A percentile compares a stretch with the other conserved stretches of the same genome.
Evolutionary conservation across 2,329 filamentous ascomycete genomes (phyloP).

Genomic region (Fusarium duplospermum): DNA sequence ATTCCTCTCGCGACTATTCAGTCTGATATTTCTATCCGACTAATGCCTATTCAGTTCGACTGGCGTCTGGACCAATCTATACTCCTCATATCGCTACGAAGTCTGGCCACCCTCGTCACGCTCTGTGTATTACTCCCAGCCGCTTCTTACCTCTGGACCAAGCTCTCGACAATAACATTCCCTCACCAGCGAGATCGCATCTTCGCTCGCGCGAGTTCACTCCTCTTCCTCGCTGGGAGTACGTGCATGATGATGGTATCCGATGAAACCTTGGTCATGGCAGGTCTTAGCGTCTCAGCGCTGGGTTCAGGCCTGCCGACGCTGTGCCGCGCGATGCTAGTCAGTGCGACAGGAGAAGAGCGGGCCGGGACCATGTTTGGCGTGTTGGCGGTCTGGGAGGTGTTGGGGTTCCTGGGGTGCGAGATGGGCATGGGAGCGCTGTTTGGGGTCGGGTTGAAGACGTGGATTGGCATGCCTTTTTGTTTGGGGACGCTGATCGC

Average conservation of each 20-base stretch:
- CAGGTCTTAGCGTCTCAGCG: constrained; percentile 36
- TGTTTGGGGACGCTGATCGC: constrained; percentile 29
- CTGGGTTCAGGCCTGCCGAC: constrained; percentile 42
- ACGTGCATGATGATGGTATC: constrained; percentile 39
- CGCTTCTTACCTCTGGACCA: constrained; percentile 19
- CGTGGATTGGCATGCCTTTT: constrained; percentile 42
- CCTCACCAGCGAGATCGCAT: constrained; percentile 21
- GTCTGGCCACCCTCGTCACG: constrained; percentile 35
- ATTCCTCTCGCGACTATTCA: constrained; percentile 39
- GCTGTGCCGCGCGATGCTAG: constrained; percentile 42
- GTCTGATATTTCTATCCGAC: constrained; percentile 35
- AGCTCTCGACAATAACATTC: not conserved
- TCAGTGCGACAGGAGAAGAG: constrained; percentile 22
- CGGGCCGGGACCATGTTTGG: constrained; percentile 40
- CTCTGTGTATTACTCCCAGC: constrained; percentile 39
- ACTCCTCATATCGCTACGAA: constrained; percentile 40
- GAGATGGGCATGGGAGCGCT: constrained; percentile 37
- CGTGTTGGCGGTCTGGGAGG: constrained; percentile 40
- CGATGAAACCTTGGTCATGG: constrained; percentile 30
- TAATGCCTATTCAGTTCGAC: constrained; percentile 44
- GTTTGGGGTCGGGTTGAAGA: constrained; percentile 39
- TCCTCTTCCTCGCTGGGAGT: constrained; percentile 39
- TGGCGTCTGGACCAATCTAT: constrained; percentile 36
- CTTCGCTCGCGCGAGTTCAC: constrained; percentile 35
- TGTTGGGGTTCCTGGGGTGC: constrained; percentile 37